These are phyloP conservation scores for Yueomyces sp. DNA, from an alignment of 805 yeast genomes.

Conservation along the genomic window DNA sequence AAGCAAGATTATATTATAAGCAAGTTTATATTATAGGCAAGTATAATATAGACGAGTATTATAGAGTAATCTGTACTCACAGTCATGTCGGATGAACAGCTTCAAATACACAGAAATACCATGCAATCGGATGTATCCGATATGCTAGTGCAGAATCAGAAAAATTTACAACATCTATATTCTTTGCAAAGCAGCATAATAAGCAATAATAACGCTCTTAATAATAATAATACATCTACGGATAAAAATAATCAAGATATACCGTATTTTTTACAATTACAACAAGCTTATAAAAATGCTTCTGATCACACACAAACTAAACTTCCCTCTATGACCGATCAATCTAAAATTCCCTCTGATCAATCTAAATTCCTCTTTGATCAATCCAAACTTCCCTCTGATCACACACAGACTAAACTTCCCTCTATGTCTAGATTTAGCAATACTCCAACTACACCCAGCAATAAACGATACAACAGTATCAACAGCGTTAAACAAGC, in stretches of 20 bases:
- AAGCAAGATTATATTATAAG: too few relatives aligned
- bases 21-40: too few relatives aligned
- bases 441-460: too few relatives aligned
- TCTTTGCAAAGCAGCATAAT: conserved; percentile 19
- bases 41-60: too few relatives aligned
- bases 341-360: too few relatives aligned
- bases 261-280: not conserved
- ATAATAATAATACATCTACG: not conserved
- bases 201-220: not conserved
- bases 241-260: not conserved
- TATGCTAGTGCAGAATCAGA: conserved; percentile 28
- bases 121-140: conserved; percentile 21
- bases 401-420: not conserved
- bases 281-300: not conserved
- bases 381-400: not conserved
- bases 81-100: not conserved
- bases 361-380: too few relatives aligned
- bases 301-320: not conserved
- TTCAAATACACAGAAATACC: conserved; percentile 6
- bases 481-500: not conserved
- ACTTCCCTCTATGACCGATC: too few relatives aligned
- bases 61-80: too few relatives aligned
- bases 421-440: too few relatives aligned
- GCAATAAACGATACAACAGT: not conserved
- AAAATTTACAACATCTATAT: conserved; percentile 32